A percentile compares a stretch with the other conserved stretches of the same genome.
Conservation (phyloP, 2,329 filamentous ascomycete genomes). For the Aspergillus calidoustus region DNA sequence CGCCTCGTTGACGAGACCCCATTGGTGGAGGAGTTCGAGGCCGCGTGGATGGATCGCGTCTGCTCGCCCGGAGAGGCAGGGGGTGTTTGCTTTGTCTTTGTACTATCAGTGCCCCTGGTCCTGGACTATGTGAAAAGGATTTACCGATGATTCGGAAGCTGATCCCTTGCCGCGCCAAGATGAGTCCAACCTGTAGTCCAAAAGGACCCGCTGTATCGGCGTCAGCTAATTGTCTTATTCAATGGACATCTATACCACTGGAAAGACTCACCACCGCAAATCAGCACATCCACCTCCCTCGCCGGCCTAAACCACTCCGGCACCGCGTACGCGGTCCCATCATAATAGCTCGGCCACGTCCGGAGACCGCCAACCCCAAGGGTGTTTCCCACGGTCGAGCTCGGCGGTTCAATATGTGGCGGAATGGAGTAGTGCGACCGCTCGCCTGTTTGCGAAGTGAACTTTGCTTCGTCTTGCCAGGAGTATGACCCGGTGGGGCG, state of each 20-base stretch:
- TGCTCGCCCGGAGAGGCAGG: constrained; percentile 4
- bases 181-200: constrained; percentile 4
- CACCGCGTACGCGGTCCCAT: background rate
- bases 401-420: background rate
- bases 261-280: constrained; percentile 7
- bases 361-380: constrained; percentile 1
- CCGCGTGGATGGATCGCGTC: constrained; percentile 4
- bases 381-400: background rate
- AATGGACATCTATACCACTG: no score
- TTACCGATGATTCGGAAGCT: constrained; percentile 10
- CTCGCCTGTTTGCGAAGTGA: background rate
- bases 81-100: constrained; percentile 1
- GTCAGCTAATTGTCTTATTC: background rate
- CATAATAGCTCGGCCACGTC: constrained; percentile 10
- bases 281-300: constrained; percentile 6
- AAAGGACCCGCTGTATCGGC: constrained; percentile 2
- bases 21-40: constrained; percentile 3
- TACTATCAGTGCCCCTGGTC: background rate
- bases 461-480: background rate
- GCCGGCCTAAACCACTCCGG: constrained; percentile 5
- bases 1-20: constrained; percentile 9
- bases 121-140: background rate
- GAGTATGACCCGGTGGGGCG: background rate
- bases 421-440: constrained; percentile 7
- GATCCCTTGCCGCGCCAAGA: constrained; percentile 3